These are phyloP conservation scores for Panicum hallii DNA, from an alignment of 202 grass and related monocot species.

Conservation along the genomic window DNA sequence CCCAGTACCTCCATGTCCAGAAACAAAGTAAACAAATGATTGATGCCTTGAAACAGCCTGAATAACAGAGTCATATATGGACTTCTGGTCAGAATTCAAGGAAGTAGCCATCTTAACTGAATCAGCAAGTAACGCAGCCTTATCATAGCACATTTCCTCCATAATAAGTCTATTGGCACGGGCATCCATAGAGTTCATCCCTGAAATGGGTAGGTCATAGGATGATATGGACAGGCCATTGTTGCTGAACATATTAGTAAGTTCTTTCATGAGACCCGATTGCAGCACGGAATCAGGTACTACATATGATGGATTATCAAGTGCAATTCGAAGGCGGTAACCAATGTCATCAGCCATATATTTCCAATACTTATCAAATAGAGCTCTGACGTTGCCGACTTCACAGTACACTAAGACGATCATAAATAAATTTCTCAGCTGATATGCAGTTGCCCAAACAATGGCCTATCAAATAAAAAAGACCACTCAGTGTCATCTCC, in stretches of 20 bases:
- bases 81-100: neutral
- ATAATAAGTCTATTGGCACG: neutral
- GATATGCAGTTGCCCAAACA: neutral
- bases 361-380: neutral
- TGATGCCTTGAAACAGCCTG: neutral
- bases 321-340: fast-evolving
- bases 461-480: neutral
- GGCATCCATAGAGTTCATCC: too few relatives aligned
- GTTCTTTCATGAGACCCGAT: neutral
- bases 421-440: neutral
- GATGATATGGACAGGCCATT: neutral
- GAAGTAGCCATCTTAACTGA: neutral
- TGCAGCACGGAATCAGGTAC: neutral
- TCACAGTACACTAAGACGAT: neutral
- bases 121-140: neutral
- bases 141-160: neutral
- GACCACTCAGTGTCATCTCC: neutral
- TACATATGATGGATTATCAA: neutral
- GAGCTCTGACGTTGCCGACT: neutral
- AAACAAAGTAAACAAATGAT: neutral
- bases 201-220: neutral
- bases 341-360: neutral
- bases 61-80: neutral
- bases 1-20: too few relatives aligned
- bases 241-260: fast-evolving